Base-by-base conservation (phyloP, 169 alveolate species). In the Eimeria sp. region DNA sequence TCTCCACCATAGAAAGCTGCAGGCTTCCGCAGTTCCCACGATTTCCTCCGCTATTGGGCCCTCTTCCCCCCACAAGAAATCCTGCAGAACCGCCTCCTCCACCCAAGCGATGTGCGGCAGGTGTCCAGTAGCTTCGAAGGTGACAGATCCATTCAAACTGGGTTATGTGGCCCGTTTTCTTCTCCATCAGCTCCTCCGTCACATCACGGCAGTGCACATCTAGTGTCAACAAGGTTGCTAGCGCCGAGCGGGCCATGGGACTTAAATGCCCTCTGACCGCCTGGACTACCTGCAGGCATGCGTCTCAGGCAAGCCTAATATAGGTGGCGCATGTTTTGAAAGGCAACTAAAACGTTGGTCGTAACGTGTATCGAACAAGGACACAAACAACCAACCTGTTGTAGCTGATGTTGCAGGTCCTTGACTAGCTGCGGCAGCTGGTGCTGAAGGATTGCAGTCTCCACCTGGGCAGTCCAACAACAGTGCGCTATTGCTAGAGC, bases 101-200 rank as follows among this genome's bases (percentile, higher is more conserved):
- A 40, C 87, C 61, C 80, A 84, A 65, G 47, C 25, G 72, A 75
- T 54, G 65, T 10, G 96, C 96, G 11, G 92, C 73, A 34, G 94
- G 94, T 78, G 96, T 92, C 98, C 98, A 97, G 96, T 98, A 98
- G 95, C 97, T 97, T 34, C 99, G 97, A 89, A 99, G 97, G 97
- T 98, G 98, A 20, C 98, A 97, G 30, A 97, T 97, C 99, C 99
- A 99, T 89, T 98, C 99, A 94, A 98, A 99, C 93, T 98, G 98
- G 86, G 97, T 95, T 22, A 96, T 95, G 18, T 97, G 92, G 61
- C 51, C 18, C 34, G 97, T 97, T 27, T 87, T 88, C 76, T 88
- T 89, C 76, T 96, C 95, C 73, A 63, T 61, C 58, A 98, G 80
- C 58, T 96, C 97, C 78, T 97, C 97, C 45, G 97, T 97, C 87